Conservation (phyloP, 768 basidiomycete genomes). For the Auricularia heimuer region DNA sequence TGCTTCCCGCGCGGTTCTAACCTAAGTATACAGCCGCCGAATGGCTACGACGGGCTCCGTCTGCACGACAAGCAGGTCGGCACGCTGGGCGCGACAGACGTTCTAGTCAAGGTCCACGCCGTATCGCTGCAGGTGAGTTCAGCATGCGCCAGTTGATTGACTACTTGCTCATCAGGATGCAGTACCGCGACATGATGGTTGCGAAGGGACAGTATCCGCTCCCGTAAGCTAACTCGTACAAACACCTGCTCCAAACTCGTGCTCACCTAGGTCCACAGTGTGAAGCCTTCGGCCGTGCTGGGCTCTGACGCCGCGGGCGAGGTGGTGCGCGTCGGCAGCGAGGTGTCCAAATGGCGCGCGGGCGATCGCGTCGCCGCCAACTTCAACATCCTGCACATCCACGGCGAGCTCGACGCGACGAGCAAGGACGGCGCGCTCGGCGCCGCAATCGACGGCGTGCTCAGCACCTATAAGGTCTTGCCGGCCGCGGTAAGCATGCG, state of each 20-base stretch:
- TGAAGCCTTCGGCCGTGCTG: background rate
- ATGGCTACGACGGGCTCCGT: background rate
- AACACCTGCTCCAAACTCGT: background rate
- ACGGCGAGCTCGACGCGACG: background rate
- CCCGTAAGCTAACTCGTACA: background rate
- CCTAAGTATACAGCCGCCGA: background rate
- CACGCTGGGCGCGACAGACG: background rate
- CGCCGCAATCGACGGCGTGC: slow-evolving; percentile 18
- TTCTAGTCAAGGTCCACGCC: background rate
- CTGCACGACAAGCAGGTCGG: background rate
- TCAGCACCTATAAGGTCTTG: slow-evolving; percentile 46
- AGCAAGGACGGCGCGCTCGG: slow-evolving; percentile 5
- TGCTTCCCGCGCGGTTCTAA: background rate
- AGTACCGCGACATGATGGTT: background rate
- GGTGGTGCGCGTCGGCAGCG: background rate
- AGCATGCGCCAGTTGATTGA: background rate
- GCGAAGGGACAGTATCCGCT: background rate
- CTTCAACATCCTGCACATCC: slow-evolving; percentile 6
- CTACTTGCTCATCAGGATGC: background rate
- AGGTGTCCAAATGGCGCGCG: slow-evolving; percentile 4
- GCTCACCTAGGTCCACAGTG: background rate
- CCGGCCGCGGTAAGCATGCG: slow-evolving; percentile 28
- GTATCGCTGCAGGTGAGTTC: background rate
- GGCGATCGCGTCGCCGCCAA: slow-evolving; percentile 9
- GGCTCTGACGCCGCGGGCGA: slow-evolving; percentile 9